Evolutionary conservation across 1,139 yeast genomes (phyloP).

Genomic region (Blastobotrys elegans): DNA sequence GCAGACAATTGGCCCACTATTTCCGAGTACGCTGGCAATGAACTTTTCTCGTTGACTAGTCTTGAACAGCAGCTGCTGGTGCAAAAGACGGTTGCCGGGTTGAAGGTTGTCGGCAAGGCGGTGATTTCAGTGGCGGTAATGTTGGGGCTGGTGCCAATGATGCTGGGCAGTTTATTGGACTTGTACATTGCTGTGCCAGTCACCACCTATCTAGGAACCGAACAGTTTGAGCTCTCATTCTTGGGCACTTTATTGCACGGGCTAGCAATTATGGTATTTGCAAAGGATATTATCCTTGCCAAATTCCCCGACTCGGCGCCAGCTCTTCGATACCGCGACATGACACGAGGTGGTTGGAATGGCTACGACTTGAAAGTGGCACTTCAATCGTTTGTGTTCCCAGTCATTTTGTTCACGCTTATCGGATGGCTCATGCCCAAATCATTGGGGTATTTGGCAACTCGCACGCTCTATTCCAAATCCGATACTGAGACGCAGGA

Average conservation of each 20-base stretch:
- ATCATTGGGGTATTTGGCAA: conserved; percentile 13
- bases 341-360: conserved; percentile 17
- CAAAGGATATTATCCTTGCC: conserved; percentile 8
- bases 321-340: conserved; percentile 8
- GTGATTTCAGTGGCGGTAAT: conserved; percentile 11
- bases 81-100: background rate
- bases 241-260: conserved; percentile 6
- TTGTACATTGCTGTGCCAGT: conserved; percentile 9
- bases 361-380: conserved; percentile 17
- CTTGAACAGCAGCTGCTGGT: background rate
- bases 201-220: background rate
- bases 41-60: conserved; percentile 1
- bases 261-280: conserved; percentile 6
- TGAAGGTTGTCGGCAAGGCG: conserved; percentile 4
- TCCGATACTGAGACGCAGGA: background rate
- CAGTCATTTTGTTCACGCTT: background rate
- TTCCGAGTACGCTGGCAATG: background rate
- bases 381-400: conserved; percentile 13
- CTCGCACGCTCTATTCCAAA: conserved; percentile 10
- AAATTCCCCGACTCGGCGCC: conserved; percentile 10
- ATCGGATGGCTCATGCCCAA: conserved; percentile 10
- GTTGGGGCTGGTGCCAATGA: conserved; percentile 10
- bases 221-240: conserved; percentile 1
- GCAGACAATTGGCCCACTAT: conserved; percentile 18
- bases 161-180: conserved; percentile 10